These are phyloP conservation scores for Colletotrichum paranaense DNA, from an alignment of 2,329 filamentous ascomycete genomes.

Conservation along the genomic window DNA sequence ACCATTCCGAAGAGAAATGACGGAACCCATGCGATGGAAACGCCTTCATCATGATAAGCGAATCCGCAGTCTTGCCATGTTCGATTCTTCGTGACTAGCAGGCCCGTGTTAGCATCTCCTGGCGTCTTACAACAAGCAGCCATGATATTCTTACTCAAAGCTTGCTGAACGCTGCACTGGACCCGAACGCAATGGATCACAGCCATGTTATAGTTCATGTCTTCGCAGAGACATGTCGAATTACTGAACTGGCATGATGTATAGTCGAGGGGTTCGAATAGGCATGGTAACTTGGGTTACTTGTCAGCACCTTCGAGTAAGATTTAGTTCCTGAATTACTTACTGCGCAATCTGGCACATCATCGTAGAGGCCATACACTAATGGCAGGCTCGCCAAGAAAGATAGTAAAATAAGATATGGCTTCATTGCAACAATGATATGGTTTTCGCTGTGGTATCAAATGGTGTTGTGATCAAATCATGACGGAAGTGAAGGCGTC, in stretches of 20 bases:
- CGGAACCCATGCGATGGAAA: slow-evolving; percentile 2
- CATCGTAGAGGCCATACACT: slow-evolving; percentile 24
- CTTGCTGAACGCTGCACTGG: slow-evolving; percentile 28
- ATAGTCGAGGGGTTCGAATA: slow-evolving; percentile 21
- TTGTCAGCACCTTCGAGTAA: no score
- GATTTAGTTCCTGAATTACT: neutral
- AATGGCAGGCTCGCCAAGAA: slow-evolving; percentile 3
- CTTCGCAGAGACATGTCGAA: slow-evolving; percentile 20
- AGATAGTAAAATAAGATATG: neutral
- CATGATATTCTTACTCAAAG: neutral
- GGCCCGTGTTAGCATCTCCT: neutral
- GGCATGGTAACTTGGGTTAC: slow-evolving; percentile 10
- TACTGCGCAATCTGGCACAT: slow-evolving; percentile 29
- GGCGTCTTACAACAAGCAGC: neutral
- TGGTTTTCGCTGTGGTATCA: neutral
- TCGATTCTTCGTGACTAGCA: slow-evolving; percentile 19
- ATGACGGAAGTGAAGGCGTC: neutral
- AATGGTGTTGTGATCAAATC: neutral
- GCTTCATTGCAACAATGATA: slow-evolving; percentile 8
- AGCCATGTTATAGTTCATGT: slow-evolving; percentile 31
- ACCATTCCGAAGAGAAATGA: neutral
- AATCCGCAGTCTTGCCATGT: slow-evolving; percentile 26
- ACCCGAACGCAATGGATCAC: slow-evolving; percentile 28
- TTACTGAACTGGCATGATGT: slow-evolving; percentile 19
- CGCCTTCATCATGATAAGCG: slow-evolving; percentile 12